Conservation (phyloP, 2,329 filamentous ascomycete genomes). For the Colletotrichum brevisporum region DNA sequence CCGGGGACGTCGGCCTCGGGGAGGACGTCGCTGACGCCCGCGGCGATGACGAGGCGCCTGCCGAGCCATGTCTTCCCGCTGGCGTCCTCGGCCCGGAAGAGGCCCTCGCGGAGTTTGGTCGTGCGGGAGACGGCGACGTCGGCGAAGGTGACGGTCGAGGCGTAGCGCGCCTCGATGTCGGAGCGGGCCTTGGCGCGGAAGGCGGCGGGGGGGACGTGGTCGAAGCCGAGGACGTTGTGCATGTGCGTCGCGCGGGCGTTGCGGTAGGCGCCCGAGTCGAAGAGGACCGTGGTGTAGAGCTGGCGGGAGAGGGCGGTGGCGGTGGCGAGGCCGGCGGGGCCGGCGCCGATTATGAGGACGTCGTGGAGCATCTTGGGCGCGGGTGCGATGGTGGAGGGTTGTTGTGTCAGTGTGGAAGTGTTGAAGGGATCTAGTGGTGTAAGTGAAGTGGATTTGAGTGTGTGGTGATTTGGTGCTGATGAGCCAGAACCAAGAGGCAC, state of each 20-base stretch:
- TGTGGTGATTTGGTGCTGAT: neutral
- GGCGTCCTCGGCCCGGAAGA: conserved; percentile 57
- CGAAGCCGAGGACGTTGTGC: conserved; percentile 60
- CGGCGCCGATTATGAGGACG: conserved; percentile 67
- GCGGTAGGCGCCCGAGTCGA: conserved; percentile 66
- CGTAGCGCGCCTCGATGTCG: conserved; percentile 53
- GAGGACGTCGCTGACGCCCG: conserved; percentile 65
- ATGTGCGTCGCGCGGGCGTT: conserved; percentile 63
- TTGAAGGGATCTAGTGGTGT: neutral
- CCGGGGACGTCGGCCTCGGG: conserved; percentile 62
- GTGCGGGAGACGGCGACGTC: conserved; percentile 49
- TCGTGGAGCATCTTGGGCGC: conserved; percentile 54
- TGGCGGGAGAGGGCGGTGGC: conserved; percentile 64
- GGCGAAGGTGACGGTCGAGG: conserved; percentile 44
- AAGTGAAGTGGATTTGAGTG: neutral
- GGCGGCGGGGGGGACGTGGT: conserved; percentile 52
- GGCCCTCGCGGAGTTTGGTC: conserved; percentile 46
- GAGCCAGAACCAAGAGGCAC: too few species aligned
- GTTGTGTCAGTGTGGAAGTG: neutral
- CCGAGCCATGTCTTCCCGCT: conserved; percentile 60
- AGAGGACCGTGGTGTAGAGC: conserved; percentile 60
- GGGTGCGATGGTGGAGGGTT: neutral
- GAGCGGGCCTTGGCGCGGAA: conserved; percentile 52
- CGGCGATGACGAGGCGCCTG: conserved; percentile 68
- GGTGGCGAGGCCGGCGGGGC: conserved; percentile 64